phyloP scores from a whole-genome alignment of 495 filamentous ascomycete species.

The Penicillium arizonense region DNA sequence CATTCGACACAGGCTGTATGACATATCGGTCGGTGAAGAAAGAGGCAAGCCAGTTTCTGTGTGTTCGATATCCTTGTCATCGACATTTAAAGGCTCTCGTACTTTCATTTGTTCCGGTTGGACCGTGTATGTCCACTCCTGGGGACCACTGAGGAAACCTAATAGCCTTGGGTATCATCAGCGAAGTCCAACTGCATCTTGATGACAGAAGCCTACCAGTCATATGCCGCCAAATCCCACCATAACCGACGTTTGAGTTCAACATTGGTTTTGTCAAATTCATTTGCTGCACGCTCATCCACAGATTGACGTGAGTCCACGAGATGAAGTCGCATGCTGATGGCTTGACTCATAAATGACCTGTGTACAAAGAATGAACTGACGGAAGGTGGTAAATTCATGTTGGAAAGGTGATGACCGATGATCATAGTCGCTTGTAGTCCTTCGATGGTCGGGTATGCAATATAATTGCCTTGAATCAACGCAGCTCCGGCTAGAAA shows the following conservation, averaged over 20 bases:
- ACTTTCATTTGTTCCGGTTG: constrained; percentile 45
- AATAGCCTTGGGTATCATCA: constrained; percentile 26
- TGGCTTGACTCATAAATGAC: constrained; percentile 34
- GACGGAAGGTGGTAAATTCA: constrained; percentile 24
- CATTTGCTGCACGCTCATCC: constrained; percentile 12
- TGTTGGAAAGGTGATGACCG: constrained; percentile 28
- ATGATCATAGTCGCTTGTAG: constrained; percentile 47
- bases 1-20: constrained; percentile 42
- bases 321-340: constrained; percentile 43
- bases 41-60: constrained; percentile 3
- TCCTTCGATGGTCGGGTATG: constrained; percentile 41
- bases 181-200: constrained; percentile 4
- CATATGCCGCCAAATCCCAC: constrained; percentile 47
- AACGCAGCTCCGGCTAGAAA: constrained; percentile 34
- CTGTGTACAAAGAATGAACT: constrained; percentile 34
- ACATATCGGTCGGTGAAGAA: constrained; percentile 38
- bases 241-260: constrained; percentile 44
- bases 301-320: constrained; percentile 29
- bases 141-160: constrained; percentile 43
- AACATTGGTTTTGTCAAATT: constrained; percentile 22
- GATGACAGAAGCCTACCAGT: constrained; percentile 35
- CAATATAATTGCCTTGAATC: constrained; percentile 32
- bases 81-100: constrained; percentile 33
- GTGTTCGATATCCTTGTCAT: constrained; percentile 22
- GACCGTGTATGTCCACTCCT: constrained; percentile 49